Evolutionary conservation across 129 eudicot genomes (phyloP).

Genomic region (Arctium minus): DNA sequence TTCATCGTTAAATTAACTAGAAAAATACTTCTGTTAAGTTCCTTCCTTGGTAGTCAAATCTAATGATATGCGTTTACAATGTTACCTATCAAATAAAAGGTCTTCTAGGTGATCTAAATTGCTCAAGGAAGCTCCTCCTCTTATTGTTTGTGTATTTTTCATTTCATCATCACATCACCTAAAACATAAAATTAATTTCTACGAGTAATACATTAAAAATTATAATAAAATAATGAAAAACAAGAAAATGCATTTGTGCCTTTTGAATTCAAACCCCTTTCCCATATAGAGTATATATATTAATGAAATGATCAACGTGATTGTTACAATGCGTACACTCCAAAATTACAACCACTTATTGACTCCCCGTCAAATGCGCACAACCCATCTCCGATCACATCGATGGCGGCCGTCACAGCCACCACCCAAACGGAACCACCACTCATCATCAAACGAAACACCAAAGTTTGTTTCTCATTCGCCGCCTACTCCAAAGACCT

Average conservation of each 20-base stretch:
- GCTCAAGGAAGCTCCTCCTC: too few relatives aligned
- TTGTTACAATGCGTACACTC: neutral
- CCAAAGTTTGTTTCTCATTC: slow-evolving; percentile 68
- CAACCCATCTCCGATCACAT: slow-evolving; percentile 4
- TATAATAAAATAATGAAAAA: neutral
- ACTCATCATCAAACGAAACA: neutral
- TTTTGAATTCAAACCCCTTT: neutral
- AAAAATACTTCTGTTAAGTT: too few relatives aligned
- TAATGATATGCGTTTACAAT: too few relatives aligned
- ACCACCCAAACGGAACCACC: slow-evolving; percentile 10
- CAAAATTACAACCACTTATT: slow-evolving; percentile 12
- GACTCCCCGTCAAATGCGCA: slow-evolving; percentile 14
- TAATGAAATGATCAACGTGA: neutral
- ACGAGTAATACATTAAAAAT: too few relatives aligned
- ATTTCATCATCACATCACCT: too few relatives aligned
- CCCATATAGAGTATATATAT: neutral
- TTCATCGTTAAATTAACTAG: too few relatives aligned
- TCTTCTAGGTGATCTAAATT: too few relatives aligned
- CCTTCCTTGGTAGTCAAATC: too few relatives aligned
- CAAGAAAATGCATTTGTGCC: neutral
- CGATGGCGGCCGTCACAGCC: neutral
- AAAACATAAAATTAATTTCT: too few relatives aligned
- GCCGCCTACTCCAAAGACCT: slow-evolving; percentile 85
- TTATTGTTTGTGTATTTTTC: too few relatives aligned
- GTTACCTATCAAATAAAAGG: too few relatives aligned